Percentiles rank a stretch among this genome's conserved stretches.
These are phyloP conservation scores for Ganoderma lingzhi DNA, from an alignment of 1,284 basidiomycete genomes.

Conservation along the genomic window DNA sequence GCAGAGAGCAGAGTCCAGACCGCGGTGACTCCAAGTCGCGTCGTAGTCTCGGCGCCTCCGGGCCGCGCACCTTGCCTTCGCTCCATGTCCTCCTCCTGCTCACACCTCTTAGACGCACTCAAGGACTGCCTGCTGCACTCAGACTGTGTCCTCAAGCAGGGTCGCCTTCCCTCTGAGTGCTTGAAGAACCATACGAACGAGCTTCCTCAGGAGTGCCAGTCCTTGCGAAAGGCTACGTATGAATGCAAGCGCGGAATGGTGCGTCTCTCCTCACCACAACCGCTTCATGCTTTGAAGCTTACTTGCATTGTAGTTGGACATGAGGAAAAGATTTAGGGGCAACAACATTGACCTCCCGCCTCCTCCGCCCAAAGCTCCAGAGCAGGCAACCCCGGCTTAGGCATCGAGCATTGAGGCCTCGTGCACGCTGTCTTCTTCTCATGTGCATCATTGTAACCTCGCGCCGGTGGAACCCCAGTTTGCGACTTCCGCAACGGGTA, in stretches of 20 bases:
- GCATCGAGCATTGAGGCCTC: neutral
- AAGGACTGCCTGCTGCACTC: conserved; percentile 83
- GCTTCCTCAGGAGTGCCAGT: conserved; percentile 79
- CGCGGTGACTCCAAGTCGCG: conserved; percentile 9
- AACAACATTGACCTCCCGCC: conserved; percentile 59
- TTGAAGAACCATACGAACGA: conserved; percentile 75
- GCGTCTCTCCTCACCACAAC: conserved; percentile 39
- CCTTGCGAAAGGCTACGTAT: conserved; percentile 79
- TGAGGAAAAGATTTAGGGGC: conserved; percentile 84
- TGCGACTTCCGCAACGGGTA: neutral
- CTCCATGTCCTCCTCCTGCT: conserved; percentile 81
- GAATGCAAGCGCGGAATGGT: conserved; percentile 92
- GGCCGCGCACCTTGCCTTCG: conserved; percentile 26
- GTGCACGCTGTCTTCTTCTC: neutral
- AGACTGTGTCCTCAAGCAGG: conserved; percentile 83
- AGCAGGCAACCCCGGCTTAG: conserved; percentile 18
- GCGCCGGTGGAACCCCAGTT: neutral
- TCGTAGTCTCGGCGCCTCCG: conserved; percentile 20
- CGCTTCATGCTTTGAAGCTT: neutral
- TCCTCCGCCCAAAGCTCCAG: conserved; percentile 25
- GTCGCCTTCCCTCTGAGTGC: conserved; percentile 79
- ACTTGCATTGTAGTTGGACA: conserved; percentile 68
- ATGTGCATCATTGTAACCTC: neutral
- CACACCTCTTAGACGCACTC: conserved; percentile 75
- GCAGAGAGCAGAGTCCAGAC: conserved; percentile 8